Conservation (phyloP, 345 rosid genomes). For the Rhodamnia rubescens region DNA sequence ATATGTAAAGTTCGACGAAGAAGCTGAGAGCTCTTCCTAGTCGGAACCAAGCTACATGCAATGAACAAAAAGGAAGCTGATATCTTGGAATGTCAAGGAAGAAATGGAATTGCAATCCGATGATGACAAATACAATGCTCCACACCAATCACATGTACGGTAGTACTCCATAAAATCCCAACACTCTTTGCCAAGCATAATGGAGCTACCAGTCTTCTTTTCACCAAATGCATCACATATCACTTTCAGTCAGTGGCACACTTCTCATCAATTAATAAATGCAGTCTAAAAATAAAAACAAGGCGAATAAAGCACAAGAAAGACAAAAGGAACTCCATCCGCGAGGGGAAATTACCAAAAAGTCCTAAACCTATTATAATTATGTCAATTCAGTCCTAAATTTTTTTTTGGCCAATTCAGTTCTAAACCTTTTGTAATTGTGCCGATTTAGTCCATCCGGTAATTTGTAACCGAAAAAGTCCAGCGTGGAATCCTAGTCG, state of each 20-base stretch:
- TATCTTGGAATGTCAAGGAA: not conserved
- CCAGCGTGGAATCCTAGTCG: no score
- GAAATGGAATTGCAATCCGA: not conserved
- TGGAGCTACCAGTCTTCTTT: not conserved
- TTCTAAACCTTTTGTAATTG: no score
- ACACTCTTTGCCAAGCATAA: not conserved
- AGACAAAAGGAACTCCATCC: not conserved
- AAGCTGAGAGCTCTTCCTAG: not conserved
- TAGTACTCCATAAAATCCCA: not conserved
- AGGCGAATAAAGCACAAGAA: not conserved
- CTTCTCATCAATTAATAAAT: not conserved
- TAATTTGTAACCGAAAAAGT: no score
- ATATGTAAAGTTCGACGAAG: not conserved
- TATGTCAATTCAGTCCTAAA: no score
- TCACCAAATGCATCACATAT: not conserved
- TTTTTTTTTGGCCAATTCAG: no score
- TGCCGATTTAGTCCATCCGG: no score
- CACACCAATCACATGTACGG: not conserved
- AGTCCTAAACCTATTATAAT: no score
- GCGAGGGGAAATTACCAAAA: no score
- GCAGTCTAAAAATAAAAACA: not conserved
- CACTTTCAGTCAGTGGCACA: not conserved
- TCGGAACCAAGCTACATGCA: not conserved
- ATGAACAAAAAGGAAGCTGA: not conserved
- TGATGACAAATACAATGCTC: not conserved